Percentiles rank a stretch among this genome's conserved stretches.
Evolutionary conservation across 2,329 filamentous ascomycete species (phyloP).

Genomic region (Thermomyces lanuginosus): DNA sequence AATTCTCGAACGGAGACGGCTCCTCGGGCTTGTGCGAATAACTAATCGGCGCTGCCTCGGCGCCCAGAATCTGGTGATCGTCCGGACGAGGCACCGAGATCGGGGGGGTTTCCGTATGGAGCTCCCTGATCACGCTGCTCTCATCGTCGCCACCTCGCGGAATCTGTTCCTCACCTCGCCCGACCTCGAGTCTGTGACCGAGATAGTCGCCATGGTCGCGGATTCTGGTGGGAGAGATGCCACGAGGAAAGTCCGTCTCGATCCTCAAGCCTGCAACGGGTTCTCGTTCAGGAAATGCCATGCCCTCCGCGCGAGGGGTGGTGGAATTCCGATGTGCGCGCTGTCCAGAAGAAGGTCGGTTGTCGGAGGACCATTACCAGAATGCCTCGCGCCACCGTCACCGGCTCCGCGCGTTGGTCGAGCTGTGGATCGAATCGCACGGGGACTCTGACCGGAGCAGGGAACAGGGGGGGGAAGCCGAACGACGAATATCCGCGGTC

Average conservation of each 20-base stretch:
- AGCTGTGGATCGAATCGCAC: too few relatives aligned
- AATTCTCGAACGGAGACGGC: slow-evolving; percentile 26
- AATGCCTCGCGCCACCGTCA: neutral
- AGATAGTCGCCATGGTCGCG: slow-evolving; percentile 11
- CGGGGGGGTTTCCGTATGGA: slow-evolving; percentile 28
- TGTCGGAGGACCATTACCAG: slow-evolving; percentile 8
- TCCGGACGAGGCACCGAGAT: slow-evolving; percentile 29
- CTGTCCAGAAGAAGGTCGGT: too few relatives aligned
- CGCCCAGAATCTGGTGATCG: slow-evolving; percentile 13
- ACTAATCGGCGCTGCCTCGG: slow-evolving; percentile 14
- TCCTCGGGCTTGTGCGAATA: slow-evolving; percentile 24
- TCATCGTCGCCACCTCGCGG: slow-evolving; percentile 23
- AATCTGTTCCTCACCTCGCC: slow-evolving; percentile 1
- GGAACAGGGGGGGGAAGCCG: too few relatives aligned
- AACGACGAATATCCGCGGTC: too few relatives aligned
- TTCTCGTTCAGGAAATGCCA: slow-evolving; percentile 23
- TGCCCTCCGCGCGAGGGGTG: slow-evolving; percentile 16
- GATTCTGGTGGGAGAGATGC: slow-evolving; percentile 12
- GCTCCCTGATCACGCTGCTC: slow-evolving; percentile 21
- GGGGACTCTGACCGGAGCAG: too few relatives aligned
- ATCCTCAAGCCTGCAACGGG: slow-evolving; percentile 22
- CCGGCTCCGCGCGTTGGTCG: too few relatives aligned
- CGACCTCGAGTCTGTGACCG: too few relatives aligned
- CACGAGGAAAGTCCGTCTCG: slow-evolving; percentile 21
- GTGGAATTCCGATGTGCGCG: too few relatives aligned